Evolutionary conservation across 2,329 filamentous ascomycete genomes (phyloP).

Genomic region (Aspergillus japonicus): DNA sequence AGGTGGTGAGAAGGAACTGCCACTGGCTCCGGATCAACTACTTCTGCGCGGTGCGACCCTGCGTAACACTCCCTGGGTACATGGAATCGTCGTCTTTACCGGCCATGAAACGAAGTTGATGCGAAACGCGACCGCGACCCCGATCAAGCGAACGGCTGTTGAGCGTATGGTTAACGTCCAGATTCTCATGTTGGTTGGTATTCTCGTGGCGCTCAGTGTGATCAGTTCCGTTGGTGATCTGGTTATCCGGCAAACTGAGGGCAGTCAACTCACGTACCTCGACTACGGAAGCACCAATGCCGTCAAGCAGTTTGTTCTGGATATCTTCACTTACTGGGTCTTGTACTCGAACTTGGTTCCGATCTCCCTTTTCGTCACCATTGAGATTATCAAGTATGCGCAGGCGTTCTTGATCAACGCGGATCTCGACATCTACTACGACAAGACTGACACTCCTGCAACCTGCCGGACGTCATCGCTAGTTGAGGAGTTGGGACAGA

Average conservation of each 20-base stretch:
- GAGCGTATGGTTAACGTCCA: conserved; percentile 91
- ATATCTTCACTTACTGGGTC: conserved; percentile 98
- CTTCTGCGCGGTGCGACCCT: conserved; percentile 89
- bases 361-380: conserved; percentile 95
- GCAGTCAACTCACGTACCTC: conserved; percentile 69
- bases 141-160: conserved; percentile 96
- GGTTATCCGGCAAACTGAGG: conserved; percentile 67
- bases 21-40: conserved; percentile 87
- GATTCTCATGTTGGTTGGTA: conserved; percentile 83
- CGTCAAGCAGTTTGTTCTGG: conserved; percentile 82
- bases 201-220: conserved; percentile 79
- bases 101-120: conserved; percentile 98
- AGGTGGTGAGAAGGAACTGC: conserved; percentile 87
- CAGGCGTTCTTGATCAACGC: conserved; percentile 97
- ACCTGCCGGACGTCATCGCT: conserved; percentile 94
- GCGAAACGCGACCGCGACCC: conserved; percentile 94
- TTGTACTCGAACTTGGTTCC: conserved; percentile 94
- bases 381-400: conserved; percentile 97
- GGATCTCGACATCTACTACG: conserved; percentile 96
- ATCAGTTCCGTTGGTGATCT: conserved; percentile 91
- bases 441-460: conserved; percentile 89
- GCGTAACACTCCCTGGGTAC: conserved; percentile 94
- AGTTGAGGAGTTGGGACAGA: conserved; percentile 95
- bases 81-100: conserved; percentile 93
- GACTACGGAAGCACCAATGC: conserved; percentile 63